Evolutionary conservation across 108 stramenopile genomes (phyloP), one percentile per base, ranked within the genome.

Genomic region (Cyclotella atomus): DNA sequence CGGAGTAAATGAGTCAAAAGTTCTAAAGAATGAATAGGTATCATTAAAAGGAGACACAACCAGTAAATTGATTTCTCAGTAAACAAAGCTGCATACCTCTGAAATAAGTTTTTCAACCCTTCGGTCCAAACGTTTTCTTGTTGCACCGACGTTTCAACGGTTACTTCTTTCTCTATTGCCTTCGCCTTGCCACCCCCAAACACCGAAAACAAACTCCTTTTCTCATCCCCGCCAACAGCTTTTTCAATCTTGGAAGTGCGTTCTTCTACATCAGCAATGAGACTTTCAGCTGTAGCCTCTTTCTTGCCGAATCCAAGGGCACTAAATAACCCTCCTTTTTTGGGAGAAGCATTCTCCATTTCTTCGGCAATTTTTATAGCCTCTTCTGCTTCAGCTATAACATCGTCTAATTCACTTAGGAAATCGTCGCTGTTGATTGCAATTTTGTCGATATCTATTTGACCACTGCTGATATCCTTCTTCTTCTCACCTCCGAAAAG

Each of bases 291-390:
- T 36, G 23, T 66, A 17, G 50, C 41, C 23, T 59, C 75, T 25
- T 79, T 68, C 34, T 53, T 61, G 20, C 63, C 47, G 17, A 57
- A 61, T 15, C 72, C 76, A 43, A 75, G 52, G 10, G 32, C 25
- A 20, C 47, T 43, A 62, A 73, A 66, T 17, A 57, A 36, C n/a
- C 68, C 52, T 12, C 54, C 45, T 56, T 70, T 53, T 35, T 63
- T 67, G 47, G 65, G 6, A 36, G 69, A 46, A 30, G 69, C 34
- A 59, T 46, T 56, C 50, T 75, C 65, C 57, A 87, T 32, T 62
- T 75, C 73, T 47, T 78, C 64, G 34, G 84, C 68, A 83, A 78
- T 68, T 44, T 64, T 70, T 30, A 79, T 79, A 17, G 78, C 78
- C 59, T 79, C 78, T 33, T 79, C 78, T 17, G 78, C 78, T 53